Base-by-base conservation (phyloP, 169 alveolate genomes). In the Toxoplasma gondii region DNA sequence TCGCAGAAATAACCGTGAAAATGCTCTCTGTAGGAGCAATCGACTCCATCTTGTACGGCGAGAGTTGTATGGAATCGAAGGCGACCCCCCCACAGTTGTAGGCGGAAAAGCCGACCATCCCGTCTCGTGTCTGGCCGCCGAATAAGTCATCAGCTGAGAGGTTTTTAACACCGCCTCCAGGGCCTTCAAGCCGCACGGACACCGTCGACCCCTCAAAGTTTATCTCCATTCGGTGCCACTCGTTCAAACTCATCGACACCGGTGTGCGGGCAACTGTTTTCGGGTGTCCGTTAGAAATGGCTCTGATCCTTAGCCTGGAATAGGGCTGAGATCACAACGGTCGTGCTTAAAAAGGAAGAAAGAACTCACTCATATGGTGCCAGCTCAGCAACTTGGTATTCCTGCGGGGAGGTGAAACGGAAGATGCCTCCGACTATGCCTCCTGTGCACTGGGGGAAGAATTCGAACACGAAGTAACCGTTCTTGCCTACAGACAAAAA, bases 31-130 rank as follows among this genome's bases (percentile, higher is more conserved):
- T 16, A 1, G 86, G 86, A 29, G 69, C 67, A 43, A 45, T 58
- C 74, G 45, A 70, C 87, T 54, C 93, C 38, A 82, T 16, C 29
- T 82, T 38, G 67, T 82, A 92, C 22, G 97, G 97, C 19, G 95
- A 88, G 31, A 95, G 88, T 78, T 93, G 91, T 53, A 96, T 49
- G 19, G 91, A 58, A 78, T 96, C 97, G 44, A 96, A 96, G 54
- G 97, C 97, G 39, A 94, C 96, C 22, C 96, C 95, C 29, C 97
- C 93, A 88, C 97, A 96, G 87, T 93, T 94, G 87, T 81, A 91
- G 49, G 95, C 95, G n/a, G 96, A 88, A 29, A 96, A 49, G 24
- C 97, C 97, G 43, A 96, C 94, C 49, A 91, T 80, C 2, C 97
- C 97, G 38, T 95, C 96, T 0, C 80, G 58, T 24, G 88, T 45